Conservation (phyloP, 352 stramenopile species). For the Thraustotheca clavata region DNA sequence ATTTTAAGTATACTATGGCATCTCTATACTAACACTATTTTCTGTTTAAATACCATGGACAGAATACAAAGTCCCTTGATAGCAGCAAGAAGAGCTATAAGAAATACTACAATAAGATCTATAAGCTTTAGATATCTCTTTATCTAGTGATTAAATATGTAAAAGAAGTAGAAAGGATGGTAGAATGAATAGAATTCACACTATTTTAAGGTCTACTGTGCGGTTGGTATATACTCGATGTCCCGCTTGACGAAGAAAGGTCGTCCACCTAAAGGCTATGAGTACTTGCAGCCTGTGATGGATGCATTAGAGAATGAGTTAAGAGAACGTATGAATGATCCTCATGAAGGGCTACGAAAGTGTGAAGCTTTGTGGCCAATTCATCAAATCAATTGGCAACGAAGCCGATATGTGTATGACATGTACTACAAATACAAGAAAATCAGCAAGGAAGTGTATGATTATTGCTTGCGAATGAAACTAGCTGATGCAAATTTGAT, state of each 20-base stretch:
- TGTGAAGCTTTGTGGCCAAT: conserved; percentile 98
- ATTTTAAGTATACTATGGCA: too few relatives aligned
- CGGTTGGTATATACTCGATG: conserved; percentile 34
- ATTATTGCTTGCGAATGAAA: conserved; percentile 95
- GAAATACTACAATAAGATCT: background rate
- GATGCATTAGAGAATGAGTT: conserved; percentile 96
- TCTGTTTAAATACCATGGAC: too few relatives aligned
- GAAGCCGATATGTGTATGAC: conserved; percentile 97
- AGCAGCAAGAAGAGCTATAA: too few relatives aligned
- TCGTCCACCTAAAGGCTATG: conserved; percentile 88
- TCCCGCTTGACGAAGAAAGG: conserved; percentile 79
- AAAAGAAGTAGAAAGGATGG: too few relatives aligned
- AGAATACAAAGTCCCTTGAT: background rate
- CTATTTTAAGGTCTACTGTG: background rate
- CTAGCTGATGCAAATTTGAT: conserved; percentile 96
- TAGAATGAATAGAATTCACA: background rate
- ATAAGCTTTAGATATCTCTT: background rate
- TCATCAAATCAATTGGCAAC: conserved; percentile 99
- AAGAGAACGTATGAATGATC: conserved; percentile 96
- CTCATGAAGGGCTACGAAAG: conserved; percentile 95
- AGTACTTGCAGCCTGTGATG: conserved; percentile 93
- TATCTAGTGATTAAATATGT: background rate
- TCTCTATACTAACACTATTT: conserved; percentile 15
- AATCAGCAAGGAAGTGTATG: conserved; percentile 95
- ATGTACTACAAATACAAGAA: conserved; percentile 97